phyloP scores from a whole-genome alignment of 345 rosid genomes.

The rapeseed (Brassica napus) region DNA sequence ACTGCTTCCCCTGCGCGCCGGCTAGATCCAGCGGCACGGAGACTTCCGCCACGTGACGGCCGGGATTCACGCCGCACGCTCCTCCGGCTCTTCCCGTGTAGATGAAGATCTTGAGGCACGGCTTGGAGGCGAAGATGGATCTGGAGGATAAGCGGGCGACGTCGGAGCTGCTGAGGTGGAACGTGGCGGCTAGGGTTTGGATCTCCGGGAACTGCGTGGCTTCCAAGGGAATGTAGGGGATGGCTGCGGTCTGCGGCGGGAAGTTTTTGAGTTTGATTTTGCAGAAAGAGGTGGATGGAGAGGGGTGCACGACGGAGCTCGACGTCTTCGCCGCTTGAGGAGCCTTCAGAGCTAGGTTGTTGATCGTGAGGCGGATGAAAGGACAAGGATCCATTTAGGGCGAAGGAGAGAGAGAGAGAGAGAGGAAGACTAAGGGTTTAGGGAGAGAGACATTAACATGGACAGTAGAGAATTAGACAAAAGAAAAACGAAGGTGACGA shows the following conservation, averaged over 20 bases:
- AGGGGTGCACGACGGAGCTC: conserved; percentile 75
- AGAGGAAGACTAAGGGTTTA: not conserved
- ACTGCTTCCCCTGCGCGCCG: conserved; percentile 52
- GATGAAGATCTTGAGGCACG: conserved; percentile 56
- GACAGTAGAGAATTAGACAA: not conserved
- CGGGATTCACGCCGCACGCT: conserved; percentile 72
- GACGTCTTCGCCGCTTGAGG: conserved; percentile 70
- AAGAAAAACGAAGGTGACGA: conserved; percentile 15
- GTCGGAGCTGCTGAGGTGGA: conserved; percentile 70
- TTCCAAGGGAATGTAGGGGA: conserved; percentile 61
- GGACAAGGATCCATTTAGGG: conserved; percentile 91
- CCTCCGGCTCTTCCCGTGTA: conserved; percentile 73
- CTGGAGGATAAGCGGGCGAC: conserved; percentile 56
- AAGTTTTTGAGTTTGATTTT: conserved; percentile 69
- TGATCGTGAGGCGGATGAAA: conserved; percentile 75
- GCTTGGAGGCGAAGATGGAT: conserved; percentile 61
- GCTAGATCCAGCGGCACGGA: conserved; percentile 76
- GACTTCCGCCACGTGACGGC: conserved; percentile 67
- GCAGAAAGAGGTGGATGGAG: conserved; percentile 81
- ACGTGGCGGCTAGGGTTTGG: conserved; percentile 61
- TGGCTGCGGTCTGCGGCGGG: conserved; percentile 63
- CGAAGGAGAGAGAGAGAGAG: not conserved
- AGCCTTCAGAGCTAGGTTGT: conserved; percentile 65
- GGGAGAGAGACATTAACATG: not conserved
- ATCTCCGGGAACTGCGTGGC: conserved; percentile 43